Evolutionary conservation across 164 flowering plant species (phyloP), one percentile per base, ranked within the genome.

Genomic region (Taxillus chinensis): DNA sequence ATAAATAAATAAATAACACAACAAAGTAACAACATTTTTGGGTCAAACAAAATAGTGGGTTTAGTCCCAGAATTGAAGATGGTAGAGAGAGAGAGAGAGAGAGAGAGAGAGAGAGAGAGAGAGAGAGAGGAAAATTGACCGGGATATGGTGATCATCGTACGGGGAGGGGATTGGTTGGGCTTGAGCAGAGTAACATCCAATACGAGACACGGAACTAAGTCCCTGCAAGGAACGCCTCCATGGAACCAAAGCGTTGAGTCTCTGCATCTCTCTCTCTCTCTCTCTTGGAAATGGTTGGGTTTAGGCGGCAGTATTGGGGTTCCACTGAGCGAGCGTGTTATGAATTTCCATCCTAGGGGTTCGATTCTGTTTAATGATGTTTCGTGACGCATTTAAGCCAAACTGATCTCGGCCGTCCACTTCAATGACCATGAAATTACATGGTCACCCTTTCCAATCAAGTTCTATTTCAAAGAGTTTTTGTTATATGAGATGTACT

Each of bases 91-190:
- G 7, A 61, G 16, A 46, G 27, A 61, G 39, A 48, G 60, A 17
- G 41, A 52, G 14, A 39, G 45, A 63, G 16, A 61, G 27, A 57
- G 11, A 62, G 52, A 41, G 42, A n/a, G 53, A 58, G 17, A 3
- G 43, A n/a, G 12, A 39, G 15, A 39, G 15, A 5, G 49, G 46
- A 51, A 45, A 51, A 68, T 40, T n/a, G n/a, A 75, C 95, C 83
- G 80, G 82, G 54, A 78, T 71, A 67, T 82, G 72, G 52, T 68
- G 17, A 70, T 82, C 72, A 61, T 73, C 83, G 57, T 41, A 27
- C 40, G 63, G 71, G 39, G 80, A 60, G 53, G 77, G 74, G 74
- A 62, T 67, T 39, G 89, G 83, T 39, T 62, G 76, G 76, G 87
- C 80, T 58, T 40, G 61, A 15, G 46, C 27, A 62, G 86, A 82